Base-by-base conservation (phyloP, 2,329 filamentous ascomycete genomes). In the Capronia coronata region DNA sequence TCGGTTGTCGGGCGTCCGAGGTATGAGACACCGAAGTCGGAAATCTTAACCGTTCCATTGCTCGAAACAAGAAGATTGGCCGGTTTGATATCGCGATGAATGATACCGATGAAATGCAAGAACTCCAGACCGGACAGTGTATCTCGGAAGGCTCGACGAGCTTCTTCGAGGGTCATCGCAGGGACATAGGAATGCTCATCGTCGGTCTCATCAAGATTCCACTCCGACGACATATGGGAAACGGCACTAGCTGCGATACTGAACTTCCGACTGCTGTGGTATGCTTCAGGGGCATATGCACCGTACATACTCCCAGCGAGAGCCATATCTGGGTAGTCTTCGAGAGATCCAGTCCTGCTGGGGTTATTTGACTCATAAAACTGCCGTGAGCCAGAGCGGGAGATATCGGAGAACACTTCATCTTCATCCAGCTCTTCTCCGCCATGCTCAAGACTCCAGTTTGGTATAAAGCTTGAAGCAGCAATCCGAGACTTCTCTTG, bases 31-130 rank as follows among this genome's bases (percentile, higher is more conserved):
- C 93, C 93, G 71, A 98, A 98, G 64, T 98, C 93, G 3, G 93
- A 97, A 53, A 98, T 98, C 74, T 98, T 98, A 63, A 96, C 87
- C 11, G 84, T 82, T 60, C 90, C 83, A 56, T 89, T 84, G 60
- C 74, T 82, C 43, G 88, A 94, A 73, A 91, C 89, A 5, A 98
- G 75, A 5, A 98, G 76, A 67, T 98, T 98, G 38, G 93, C 96
- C 1, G 93, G 93, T 65, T 98, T 98, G 72, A 98, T 94, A 67
- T 98, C 93, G 68, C 93, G 83, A 67, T 98, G 93, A 87, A 98
- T 97, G 67, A 98, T 98, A 64, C 93, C 87, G 65, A 97, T 90
- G 60, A 88, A 91, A 64, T 93, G 87, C 27, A 98, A 76, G 65
- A 97, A 98, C 65, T 98, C 90, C 16, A 98, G 71, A 2, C 93